phyloP scores from a whole-genome alignment of 1,139 yeast species.

The Hemisphaericaspora xylofermentans region DNA sequence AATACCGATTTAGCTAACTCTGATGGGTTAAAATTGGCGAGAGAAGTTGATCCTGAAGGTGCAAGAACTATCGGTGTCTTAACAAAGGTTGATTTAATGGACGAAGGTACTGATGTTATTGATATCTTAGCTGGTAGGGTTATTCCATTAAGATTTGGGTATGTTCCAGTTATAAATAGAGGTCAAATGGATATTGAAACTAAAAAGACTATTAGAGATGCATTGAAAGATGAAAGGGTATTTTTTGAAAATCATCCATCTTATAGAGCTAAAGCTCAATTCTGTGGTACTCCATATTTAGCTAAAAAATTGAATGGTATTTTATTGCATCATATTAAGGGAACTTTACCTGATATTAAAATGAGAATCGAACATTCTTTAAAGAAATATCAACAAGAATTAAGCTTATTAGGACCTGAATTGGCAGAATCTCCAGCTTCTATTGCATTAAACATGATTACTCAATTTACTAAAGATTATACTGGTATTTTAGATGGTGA shows the following conservation, averaged over 20 bases:
- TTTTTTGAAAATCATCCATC: conserved; percentile 79
- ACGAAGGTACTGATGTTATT: conserved; percentile 97
- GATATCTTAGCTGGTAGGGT: conserved; percentile 96
- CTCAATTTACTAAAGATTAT: conserved; percentile 90
- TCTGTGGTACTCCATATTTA: conserved; percentile 94
- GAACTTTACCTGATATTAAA: conserved; percentile 92
- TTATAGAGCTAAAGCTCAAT: conserved; percentile 81
- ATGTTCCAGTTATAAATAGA: conserved; percentile 95
- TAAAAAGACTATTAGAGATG: conserved; percentile 85
- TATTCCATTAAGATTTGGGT: conserved; percentile 92
- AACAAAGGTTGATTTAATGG: conserved; percentile 97
- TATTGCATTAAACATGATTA: conserved; percentile 84
- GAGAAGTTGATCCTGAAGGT: conserved; percentile 99
- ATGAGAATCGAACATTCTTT: conserved; percentile 81
- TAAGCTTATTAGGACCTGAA: conserved; percentile 78
- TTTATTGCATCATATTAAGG: conserved; percentile 87
- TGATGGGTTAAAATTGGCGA: conserved; percentile 92
- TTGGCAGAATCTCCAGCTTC: conserved; percentile 86
- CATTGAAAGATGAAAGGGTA: conserved; percentile 74
- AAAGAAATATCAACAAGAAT: conserved; percentile 81
- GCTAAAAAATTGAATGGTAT: conserved; percentile 91
- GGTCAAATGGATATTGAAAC: conserved; percentile 94
- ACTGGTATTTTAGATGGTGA: conserved; percentile 92
- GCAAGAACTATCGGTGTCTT: conserved; percentile 94
- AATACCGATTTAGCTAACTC: conserved; percentile 97